A percentile compares a stretch with the other conserved stretches of the same genome.
Conservation (phyloP, 768 basidiomycete species). For the Suillus alpinus region DNA sequence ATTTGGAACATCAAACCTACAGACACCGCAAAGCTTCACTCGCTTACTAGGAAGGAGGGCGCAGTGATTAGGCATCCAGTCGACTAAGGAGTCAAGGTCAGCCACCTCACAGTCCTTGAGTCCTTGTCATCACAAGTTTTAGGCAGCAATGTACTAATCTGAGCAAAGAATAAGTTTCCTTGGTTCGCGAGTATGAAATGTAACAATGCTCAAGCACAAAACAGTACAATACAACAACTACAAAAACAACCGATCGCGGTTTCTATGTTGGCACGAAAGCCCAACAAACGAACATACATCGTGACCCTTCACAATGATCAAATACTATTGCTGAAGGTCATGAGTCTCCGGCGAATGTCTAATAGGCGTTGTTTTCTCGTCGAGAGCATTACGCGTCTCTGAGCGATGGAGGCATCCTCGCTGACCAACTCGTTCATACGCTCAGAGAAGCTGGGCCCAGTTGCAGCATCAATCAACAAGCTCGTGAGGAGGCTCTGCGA, state of each 20-base stretch:
- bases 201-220: neutral
- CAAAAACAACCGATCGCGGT: neutral
- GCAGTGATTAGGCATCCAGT: constrained; percentile 51
- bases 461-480: constrained; percentile 23
- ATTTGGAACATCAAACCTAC: constrained; percentile 38
- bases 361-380: constrained; percentile 35
- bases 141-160: too few species aligned
- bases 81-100: too few species aligned
- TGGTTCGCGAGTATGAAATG: neutral
- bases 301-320: neutral
- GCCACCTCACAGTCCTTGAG: neutral
- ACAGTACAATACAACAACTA: neutral
- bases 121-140: neutral
- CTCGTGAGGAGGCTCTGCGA: constrained; percentile 34
- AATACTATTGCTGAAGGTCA: constrained; percentile 18
- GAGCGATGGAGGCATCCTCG: constrained; percentile 42
- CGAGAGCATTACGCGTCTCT: constrained; percentile 33
- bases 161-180: neutral
- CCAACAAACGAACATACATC: neutral
- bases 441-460: constrained; percentile 16
- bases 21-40: constrained; percentile 44
- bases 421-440: constrained; percentile 40
- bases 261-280: neutral
- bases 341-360: constrained; percentile 36
- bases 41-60: constrained; percentile 41